These are phyloP conservation scores for Trypanosoma lewisi DNA, from an alignment of 208 protist species.

Conservation along the genomic window DNA sequence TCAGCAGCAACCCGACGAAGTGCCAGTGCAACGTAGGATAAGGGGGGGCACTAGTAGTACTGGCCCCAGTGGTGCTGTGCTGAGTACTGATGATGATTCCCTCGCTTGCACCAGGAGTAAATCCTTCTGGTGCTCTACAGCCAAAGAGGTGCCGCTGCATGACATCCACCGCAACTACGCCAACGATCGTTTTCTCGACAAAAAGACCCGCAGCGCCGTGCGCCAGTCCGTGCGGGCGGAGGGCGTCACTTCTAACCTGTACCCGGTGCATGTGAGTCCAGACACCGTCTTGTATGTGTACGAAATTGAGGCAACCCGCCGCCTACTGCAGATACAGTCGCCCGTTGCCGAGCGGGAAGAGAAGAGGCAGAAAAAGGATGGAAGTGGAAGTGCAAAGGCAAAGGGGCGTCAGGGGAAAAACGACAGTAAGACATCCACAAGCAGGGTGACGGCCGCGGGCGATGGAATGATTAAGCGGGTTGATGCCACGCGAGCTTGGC, in stretches of 20 bases:
- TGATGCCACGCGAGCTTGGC: constrained; percentile 40
- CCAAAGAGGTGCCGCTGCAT: constrained; percentile 28
- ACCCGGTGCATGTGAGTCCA: constrained; percentile 38
- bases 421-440: neutral
- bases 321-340: neutral
- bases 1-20: neutral
- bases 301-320: constrained; percentile 73
- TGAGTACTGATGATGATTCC: neutral
- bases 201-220: constrained; percentile 53
- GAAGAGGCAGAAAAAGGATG: neutral
- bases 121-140: constrained; percentile 56
- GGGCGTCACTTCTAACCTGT: constrained; percentile 81
- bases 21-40: neutral
- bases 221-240: constrained; percentile 61
- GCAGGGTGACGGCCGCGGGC: neutral
- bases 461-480: constrained; percentile 38
- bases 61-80: neutral
- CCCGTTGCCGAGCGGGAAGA: neutral
- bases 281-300: constrained; percentile 52
- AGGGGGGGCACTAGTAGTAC: neutral
- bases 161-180: constrained; percentile 55
- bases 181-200: constrained; percentile 52
- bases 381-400: constrained; percentile 1
- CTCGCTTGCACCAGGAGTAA: neutral
- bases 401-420: constrained; percentile 7